A percentile compares a stretch with the other conserved stretches of the same genome.
phyloP scores from a whole-genome alignment of 306 rosid species.

The Inga laurina region DNA sequence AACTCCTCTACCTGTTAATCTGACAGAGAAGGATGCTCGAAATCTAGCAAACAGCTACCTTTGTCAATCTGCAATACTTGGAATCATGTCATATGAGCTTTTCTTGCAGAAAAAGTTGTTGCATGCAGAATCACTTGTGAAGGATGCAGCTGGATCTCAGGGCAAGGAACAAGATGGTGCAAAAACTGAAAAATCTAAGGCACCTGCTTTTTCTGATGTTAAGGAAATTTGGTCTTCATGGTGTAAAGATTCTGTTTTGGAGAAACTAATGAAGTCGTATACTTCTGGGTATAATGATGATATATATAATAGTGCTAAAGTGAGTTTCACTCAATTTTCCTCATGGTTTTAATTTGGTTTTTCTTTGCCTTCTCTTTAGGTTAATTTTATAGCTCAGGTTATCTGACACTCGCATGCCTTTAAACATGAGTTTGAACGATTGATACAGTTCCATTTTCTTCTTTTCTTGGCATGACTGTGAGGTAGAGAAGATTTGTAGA shows the following conservation, averaged over 20 bases:
- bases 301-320: conserved; percentile 64
- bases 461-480: neutral
- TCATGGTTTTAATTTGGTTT: conserved; percentile 5
- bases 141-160: conserved; percentile 56
- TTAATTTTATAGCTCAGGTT: conserved; percentile 17
- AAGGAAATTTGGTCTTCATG: conserved; percentile 64
- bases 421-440: conserved; percentile 13
- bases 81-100: conserved; percentile 73
- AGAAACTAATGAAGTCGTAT: conserved; percentile 64
- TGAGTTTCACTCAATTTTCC: conserved; percentile 33
- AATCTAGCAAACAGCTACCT: conserved; percentile 59
- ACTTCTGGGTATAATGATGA: conserved; percentile 51
- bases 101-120: conserved; percentile 81
- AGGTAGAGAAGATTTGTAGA: neutral
- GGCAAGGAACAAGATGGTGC: conserved; percentile 46
- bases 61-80: conserved; percentile 72
- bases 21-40: conserved; percentile 51
- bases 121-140: conserved; percentile 64
- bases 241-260: conserved; percentile 61
- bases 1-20: conserved; percentile 39
- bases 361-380: neutral
- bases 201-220: conserved; percentile 40
- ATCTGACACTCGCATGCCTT: conserved; percentile 22
- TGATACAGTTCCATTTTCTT: conserved; percentile 7
- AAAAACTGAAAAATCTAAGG: conserved; percentile 48